Percentiles rank a stretch among this genome's conserved stretches.
Evolutionary conservation across 2,329 filamentous ascomycete genomes (phyloP).

Genomic region (Helotiales sp.): DNA sequence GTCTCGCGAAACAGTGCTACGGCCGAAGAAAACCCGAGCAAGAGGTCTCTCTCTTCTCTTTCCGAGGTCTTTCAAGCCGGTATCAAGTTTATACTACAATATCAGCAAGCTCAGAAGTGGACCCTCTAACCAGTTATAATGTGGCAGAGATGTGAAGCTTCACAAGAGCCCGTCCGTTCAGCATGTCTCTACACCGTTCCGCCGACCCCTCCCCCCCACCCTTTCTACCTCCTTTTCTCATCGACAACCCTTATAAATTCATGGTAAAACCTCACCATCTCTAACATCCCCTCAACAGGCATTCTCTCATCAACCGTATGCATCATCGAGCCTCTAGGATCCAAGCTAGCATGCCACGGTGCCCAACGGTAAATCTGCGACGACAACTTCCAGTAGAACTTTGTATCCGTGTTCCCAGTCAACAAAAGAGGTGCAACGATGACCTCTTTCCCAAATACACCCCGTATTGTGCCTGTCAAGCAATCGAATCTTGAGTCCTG

Average conservation of each 20-base stretch:
- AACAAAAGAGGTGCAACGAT: slow-evolving; percentile 35
- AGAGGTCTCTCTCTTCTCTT: too few species aligned
- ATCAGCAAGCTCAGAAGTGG: too few species aligned
- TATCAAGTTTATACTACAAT: too few species aligned
- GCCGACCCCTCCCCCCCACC: neutral
- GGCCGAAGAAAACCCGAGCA: too few species aligned
- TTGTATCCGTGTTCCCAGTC: slow-evolving; percentile 38
- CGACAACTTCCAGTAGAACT: slow-evolving; percentile 43
- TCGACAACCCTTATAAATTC: slow-evolving; percentile 42
- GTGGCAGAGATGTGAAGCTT: too few species aligned
- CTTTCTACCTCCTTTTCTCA: slow-evolving; percentile 27
- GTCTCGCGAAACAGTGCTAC: too few species aligned
- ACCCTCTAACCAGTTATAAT: too few species aligned
- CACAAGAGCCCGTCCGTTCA: too few species aligned
- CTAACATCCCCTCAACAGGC: slow-evolving; percentile 38
- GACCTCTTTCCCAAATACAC: slow-evolving; percentile 32
- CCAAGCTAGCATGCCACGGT: slow-evolving; percentile 43
- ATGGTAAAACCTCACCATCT: slow-evolving; percentile 42
- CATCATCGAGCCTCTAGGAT: slow-evolving; percentile 37
- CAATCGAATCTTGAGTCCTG: slow-evolving; percentile 17
- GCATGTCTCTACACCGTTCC: neutral
- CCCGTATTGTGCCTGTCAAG: slow-evolving; percentile 34
- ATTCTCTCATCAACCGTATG: slow-evolving; percentile 47
- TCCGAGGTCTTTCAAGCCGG: too few species aligned
- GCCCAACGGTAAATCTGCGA: slow-evolving; percentile 48